phyloP scores from a whole-genome alignment of 805 yeast genomes.

The Jamesozyma rosinii region DNA sequence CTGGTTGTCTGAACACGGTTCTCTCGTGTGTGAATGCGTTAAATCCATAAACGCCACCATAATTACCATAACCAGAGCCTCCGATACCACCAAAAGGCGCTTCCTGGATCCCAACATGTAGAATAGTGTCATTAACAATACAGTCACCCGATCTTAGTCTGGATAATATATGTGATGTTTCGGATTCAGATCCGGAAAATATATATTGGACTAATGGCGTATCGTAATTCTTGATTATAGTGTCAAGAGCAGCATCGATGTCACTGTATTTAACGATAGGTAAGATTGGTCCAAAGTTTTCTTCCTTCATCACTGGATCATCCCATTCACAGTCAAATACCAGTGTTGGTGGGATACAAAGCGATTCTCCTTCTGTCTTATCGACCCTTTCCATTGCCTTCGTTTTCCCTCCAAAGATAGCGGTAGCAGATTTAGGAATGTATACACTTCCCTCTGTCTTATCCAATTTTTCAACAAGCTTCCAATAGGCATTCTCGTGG shows the following conservation, averaged over 20 bases:
- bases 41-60: conserved; percentile 67
- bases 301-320: conserved; percentile 66
- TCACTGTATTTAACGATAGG: conserved; percentile 54
- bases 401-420: not conserved
- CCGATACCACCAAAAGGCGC: conserved; percentile 94
- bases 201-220: conserved; percentile 77
- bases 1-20: conserved; percentile 54
- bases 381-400: not conserved
- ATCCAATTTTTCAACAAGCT: conserved; percentile 37
- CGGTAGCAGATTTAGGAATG: conserved; percentile 2
- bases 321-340: conserved; percentile 52
- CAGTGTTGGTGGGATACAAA: conserved; percentile 65
- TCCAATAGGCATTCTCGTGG: conserved; percentile 43
- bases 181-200: conserved; percentile 42
- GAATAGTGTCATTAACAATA: conserved; percentile 57
- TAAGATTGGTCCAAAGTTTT: conserved; percentile 77
- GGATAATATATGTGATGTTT: conserved; percentile 41
- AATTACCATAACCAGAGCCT: conserved; percentile 68
- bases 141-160: conserved; percentile 65
- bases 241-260: conserved; percentile 36
- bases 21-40: conserved; percentile 72
- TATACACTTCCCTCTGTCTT: conserved; percentile 39
- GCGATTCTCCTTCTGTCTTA: conserved; percentile 19
- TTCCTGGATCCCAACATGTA: conserved; percentile 57
- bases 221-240: conserved; percentile 44